Conservation (phyloP, 805 yeast genomes). For the Priceomyces castillae region DNA sequence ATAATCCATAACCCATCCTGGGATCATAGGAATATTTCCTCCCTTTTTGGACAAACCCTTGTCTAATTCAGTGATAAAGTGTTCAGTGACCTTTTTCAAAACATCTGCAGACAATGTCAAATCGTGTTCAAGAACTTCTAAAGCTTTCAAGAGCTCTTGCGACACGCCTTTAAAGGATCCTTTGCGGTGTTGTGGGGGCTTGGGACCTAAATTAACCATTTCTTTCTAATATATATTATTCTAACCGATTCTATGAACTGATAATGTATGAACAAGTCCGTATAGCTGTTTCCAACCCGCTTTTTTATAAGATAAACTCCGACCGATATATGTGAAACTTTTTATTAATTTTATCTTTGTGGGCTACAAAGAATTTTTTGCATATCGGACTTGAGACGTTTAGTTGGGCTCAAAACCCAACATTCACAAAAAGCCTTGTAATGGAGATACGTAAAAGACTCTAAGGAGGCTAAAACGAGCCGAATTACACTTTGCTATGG, state of each 20-base stretch:
- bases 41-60: slow-evolving; percentile 76
- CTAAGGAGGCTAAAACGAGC: no score
- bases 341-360: not conserved
- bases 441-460: no score
- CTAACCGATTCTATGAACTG: not conserved
- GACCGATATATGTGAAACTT: not conserved
- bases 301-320: not conserved
- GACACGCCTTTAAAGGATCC: slow-evolving; percentile 63
- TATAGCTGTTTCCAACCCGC: not conserved
- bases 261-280: not conserved
- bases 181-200: slow-evolving; percentile 76
- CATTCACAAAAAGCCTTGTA: no score
- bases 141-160: slow-evolving; percentile 55
- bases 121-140: slow-evolving; percentile 54
- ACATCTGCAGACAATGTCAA: slow-evolving; percentile 62
- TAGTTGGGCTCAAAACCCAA: no score
- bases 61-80: slow-evolving; percentile 74
- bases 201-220: slow-evolving; percentile 86
- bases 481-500: no score
- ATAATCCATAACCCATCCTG: slow-evolving; percentile 92
- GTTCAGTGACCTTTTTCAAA: slow-evolving; percentile 65
- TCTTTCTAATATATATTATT: slow-evolving; percentile 7
- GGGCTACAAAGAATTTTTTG: not conserved
- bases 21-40: slow-evolving; percentile 94
- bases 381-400: no score